Percentiles rank a stretch among this genome's conserved stretches.
phyloP scores from a whole-genome alignment of 1,284 basidiomycete genomes.

The Ganoderma lucidum region DNA sequence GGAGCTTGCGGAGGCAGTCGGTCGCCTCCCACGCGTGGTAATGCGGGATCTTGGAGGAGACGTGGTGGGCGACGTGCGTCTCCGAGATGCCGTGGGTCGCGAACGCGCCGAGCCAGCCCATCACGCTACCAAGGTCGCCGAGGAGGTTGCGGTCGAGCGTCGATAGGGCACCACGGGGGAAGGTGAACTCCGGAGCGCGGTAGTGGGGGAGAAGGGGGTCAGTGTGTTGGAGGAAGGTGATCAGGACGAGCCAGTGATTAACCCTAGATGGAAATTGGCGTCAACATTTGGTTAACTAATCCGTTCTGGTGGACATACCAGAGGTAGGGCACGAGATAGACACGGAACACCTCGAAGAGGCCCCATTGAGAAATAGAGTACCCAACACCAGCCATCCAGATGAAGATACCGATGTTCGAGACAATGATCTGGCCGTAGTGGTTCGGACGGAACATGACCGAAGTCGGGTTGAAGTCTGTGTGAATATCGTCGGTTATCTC shows the following conservation, averaged over 20 bases:
- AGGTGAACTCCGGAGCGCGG: conserved; percentile 90
- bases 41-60: conserved; percentile 94
- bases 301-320: conserved; percentile 56
- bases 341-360: conserved; percentile 79
- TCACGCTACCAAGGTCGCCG: conserved; percentile 77
- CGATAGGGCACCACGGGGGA: conserved; percentile 93
- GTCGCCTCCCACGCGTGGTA: conserved; percentile 96
- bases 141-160: conserved; percentile 93
- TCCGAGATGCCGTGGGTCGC: conserved; percentile 91
- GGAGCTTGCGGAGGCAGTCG: conserved; percentile 84
- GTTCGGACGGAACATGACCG: conserved; percentile 87
- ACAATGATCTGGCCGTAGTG: conserved; percentile 84
- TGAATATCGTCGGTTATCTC: background rate
- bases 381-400: conserved; percentile 74
- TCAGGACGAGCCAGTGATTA: conserved; percentile 91
- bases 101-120: conserved; percentile 82
- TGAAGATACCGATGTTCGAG: conserved; percentile 86
- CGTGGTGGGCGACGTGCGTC: conserved; percentile 93
- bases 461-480: conserved; percentile 83
- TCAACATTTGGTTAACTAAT: background rate
- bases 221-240: conserved; percentile 98
- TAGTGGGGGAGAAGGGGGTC: conserved; percentile 96
- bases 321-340: conserved; percentile 93
- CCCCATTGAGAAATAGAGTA: conserved; percentile 72
- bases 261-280: conserved; percentile 42